Evolutionary conservation across 1,284 basidiomycete species (phyloP), one percentile per base, ranked within the genome.

Genomic region (Cryptococcus neoformans): DNA sequence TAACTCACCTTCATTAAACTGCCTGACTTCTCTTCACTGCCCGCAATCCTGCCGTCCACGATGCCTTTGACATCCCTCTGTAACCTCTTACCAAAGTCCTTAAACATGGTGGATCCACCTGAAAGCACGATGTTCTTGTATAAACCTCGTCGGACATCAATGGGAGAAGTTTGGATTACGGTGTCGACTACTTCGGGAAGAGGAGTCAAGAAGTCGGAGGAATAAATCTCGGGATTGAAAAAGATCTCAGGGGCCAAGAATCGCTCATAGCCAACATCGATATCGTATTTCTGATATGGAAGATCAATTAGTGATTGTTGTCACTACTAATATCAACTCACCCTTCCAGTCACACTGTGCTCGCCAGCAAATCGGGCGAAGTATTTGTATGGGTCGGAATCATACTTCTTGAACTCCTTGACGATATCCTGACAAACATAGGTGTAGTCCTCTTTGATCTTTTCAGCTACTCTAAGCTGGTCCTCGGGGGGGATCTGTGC

Each of bases 391-490:
- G 95, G 96, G 72, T 99, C 95, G 57, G 87, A 84, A 75, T 99
- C 96, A 78, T 94, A 99, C 79, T 98, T 97, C 70, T 92, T 85
- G 78, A 99, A 97, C 81, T 99, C 96, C 79, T 93, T 90, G 62
- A 99, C 95, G 70, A 99, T 98, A 76, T 99, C 96, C 76, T 98
- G 94, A 76, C 96, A 99, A 45, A 98, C 93, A 74, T 99, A 99
- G 68, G 90, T 93, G 80, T 94, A 97, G 74, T 94, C 91, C 80
- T 99, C 96, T 81, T 99, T 99, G 72, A 99, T 91, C 78, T 88
- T 94, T 59, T 92, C 85, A 16, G 96, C 94, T 14, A 98, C 87
- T 62, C 86, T 85, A 50, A 98, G 76, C 67, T 95, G 92, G 75
- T 99, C 96, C 74, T 99, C 96, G n/a, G 94, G 90, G 3, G 96